Base-by-base conservation (phyloP, 164 flowering plant species). In the Taxillus chinensis region DNA sequence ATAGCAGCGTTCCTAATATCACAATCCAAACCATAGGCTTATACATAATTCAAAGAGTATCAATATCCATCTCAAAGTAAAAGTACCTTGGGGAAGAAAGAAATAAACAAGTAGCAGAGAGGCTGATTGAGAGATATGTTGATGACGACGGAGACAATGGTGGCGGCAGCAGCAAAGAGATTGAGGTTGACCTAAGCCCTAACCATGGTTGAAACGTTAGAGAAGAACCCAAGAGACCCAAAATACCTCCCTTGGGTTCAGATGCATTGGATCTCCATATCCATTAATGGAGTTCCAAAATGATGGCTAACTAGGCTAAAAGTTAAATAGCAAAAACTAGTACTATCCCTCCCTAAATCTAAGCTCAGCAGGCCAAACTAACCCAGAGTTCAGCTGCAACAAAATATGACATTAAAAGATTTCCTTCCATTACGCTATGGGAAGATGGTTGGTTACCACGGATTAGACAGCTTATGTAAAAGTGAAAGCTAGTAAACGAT, bases 171-270 rank as follows among this genome's bases (percentile, higher is more conserved):
- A 46, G 39, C 51, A 42, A 15, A 54, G 57, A 27, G 57, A 6
- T 5, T 56, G 64, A 57, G 48, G 70, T 57, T 64, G 65, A 76
- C 90, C 85, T 71, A 71, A 73, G 85, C 78, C 82, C 84, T 83
- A 85, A 85, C 90, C 95, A 87, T 85, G 95, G 88, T 80, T 77
- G 86, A 71, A 65, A 40, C 39, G 69, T 70, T 51, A 72, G 75
- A 68, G 68, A 63, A 75, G 78, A 74, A 81, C 76, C 84, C 77
- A 67, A 78, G 82, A 78, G 86, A 77, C 73, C 71, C 80, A 74
- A 89, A 89, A 83, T 77, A 80, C 80, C 62, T 73, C 80, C 77
- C 87, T 4, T 12, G 80, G 83, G 77, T 75, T 70, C 71, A 69
- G 40, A 73, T 72, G 79, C 68, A 57, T 65, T 74, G 57, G 74